These are phyloP conservation scores for Hibiscus mutabilis DNA, from an alignment of 345 rosid species.

Conservation along the genomic window DNA sequence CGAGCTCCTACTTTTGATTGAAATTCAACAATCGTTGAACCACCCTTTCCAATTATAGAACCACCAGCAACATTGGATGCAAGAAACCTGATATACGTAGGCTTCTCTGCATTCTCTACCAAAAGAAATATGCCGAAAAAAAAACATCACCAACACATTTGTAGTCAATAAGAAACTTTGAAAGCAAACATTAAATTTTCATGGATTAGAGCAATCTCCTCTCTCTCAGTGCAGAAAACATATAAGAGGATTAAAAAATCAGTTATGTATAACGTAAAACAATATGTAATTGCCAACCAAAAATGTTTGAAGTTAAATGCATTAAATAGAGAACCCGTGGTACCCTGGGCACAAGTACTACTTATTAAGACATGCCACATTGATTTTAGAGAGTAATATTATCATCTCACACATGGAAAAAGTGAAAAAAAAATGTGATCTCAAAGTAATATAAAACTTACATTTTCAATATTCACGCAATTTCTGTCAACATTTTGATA, in stretches of 20 bases:
- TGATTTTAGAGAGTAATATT: background rate
- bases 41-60: slow-evolving; percentile 97
- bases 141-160: background rate
- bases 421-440: background rate
- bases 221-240: background rate
- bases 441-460: background rate
- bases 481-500: background rate
- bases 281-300: background rate
- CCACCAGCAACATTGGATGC: slow-evolving; percentile 99
- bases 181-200: background rate
- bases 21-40: slow-evolving; percentile 91
- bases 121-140: slow-evolving; percentile 8
- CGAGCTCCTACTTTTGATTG: slow-evolving; percentile 92
- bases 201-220: background rate
- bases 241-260: background rate
- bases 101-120: slow-evolving; percentile 70
- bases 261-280: background rate
- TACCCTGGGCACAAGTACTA: background rate
- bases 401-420: background rate
- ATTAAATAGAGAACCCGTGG: background rate
- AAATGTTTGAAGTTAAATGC: background rate
- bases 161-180: background rate
- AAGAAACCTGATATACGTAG: slow-evolving; percentile 75
- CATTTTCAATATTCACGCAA: background rate
- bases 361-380: background rate